Evolutionary conservation across 73 alveolate genomes (phyloP), one percentile per base, ranked within the genome.

Genomic region (Paramecium bursaria): DNA sequence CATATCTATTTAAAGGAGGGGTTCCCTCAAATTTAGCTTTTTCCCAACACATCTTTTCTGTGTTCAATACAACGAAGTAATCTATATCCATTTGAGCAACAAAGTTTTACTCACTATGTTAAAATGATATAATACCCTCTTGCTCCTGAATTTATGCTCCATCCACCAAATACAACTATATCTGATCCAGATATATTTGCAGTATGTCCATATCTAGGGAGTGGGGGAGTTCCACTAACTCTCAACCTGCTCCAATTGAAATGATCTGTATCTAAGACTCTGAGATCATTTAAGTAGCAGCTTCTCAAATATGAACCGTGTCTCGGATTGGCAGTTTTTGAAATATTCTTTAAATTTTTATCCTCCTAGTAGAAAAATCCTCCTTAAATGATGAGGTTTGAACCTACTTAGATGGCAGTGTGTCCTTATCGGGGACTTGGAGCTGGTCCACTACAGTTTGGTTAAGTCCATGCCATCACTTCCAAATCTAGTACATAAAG

Each of bases 361-460:
- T 90, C 97, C 5, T 92, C 96, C 67, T 92, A 91, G 74, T 94
- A 93, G 85, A 57, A 79, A 77, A 97, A 96, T 3, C 99, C 99
- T 25, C 91, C 94, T 35, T 86, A 49, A 75, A 86, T 88, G 31
- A 87, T 67, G 48, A 97, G 75, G 86, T 97, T 97, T 60, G 94
- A 94, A 29, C 99, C 99, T 25, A 97, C 98, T 30, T 95, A 90
- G 33, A 95, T 91, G 23, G 98, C 92, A 42, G 98, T 96, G 74
- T 97, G 99, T 1, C 99, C 99, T 87, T 94, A 92, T 74, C 99
- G 86, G 1, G 99, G 98, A 27, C 92, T 87, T 0, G 99, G 99
- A 48, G 98, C 95, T 46, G 98, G 99, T 5, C 99, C 89, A 14
- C 97, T 86, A 47, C 95, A 87, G 1, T 90, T 91, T n/a, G 99